Conservation (phyloP, 2,329 filamentous ascomycete species). For the Claviceps sp. region DNA sequence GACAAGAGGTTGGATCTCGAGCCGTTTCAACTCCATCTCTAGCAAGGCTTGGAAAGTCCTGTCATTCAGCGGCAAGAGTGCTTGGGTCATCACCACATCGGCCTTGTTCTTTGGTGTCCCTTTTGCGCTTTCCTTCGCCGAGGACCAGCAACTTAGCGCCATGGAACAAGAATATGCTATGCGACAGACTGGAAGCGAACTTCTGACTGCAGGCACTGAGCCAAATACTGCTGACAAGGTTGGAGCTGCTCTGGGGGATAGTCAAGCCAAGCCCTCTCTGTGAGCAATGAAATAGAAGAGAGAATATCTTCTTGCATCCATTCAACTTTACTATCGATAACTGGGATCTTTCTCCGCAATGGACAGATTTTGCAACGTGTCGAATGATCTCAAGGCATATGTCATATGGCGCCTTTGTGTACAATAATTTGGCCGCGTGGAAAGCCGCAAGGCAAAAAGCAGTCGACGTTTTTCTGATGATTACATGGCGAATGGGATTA, state of each 20-base stretch:
- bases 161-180: conserved; percentile 97
- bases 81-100: conserved; percentile 85
- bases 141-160: conserved; percentile 93
- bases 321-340: neutral
- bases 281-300: conserved; percentile 19
- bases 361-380: neutral
- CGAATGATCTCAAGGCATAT: neutral
- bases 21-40: conserved; percentile 42
- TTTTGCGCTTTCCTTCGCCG: conserved; percentile 81
- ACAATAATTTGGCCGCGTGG: conserved; percentile 2
- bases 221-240: conserved; percentile 35
- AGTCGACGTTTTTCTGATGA: neutral
- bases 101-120: conserved; percentile 84
- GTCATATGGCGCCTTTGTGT: conserved; percentile 1
- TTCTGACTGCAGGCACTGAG: conserved; percentile 36
- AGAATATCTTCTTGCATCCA: neutral
- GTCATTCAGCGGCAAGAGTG: conserved; percentile 65
- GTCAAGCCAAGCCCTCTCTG: conserved; percentile 35
- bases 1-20: conserved; percentile 54
- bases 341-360: neutral
- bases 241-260: conserved; percentile 33
- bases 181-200: conserved; percentile 78
- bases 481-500: neutral
- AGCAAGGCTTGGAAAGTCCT: conserved; percentile 39
- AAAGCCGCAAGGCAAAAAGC: neutral